phyloP scores from a whole-genome alignment of 345 rosid species.

The Sisymbrium altissimum region DNA sequence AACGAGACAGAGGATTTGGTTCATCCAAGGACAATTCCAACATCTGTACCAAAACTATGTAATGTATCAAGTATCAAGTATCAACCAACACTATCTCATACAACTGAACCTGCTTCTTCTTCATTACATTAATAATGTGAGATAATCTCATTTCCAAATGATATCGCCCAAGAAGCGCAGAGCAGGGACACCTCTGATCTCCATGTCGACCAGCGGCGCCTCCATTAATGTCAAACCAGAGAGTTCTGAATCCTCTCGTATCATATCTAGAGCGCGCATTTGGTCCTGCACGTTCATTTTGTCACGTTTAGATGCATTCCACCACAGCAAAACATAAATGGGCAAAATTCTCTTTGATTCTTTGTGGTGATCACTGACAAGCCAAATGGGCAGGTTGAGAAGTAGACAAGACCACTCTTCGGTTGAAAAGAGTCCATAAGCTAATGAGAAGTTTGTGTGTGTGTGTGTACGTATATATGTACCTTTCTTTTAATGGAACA shows the following conservation, averaged over 20 bases:
- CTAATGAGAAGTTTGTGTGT: background rate
- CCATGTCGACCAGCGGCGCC: slow-evolving; percentile 90
- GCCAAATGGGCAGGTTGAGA: background rate
- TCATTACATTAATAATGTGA: background rate
- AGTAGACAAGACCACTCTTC: background rate
- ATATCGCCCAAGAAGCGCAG: slow-evolving; percentile 86
- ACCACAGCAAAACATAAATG: background rate
- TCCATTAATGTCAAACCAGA: slow-evolving; percentile 62
- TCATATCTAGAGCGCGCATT: slow-evolving; percentile 86
- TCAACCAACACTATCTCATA: slow-evolving; percentile 12
- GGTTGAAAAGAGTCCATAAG: background rate
- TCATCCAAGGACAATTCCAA: background rate
- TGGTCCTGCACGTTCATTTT: slow-evolving; percentile 64
- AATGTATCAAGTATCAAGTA: background rate
- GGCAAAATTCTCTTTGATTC: background rate
- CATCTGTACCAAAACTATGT: slow-evolving; percentile 19
- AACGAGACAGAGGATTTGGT: background rate
- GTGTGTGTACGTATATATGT: background rate
- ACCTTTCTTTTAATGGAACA: slow-evolving; percentile 98
- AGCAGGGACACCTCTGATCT: slow-evolving; percentile 97
- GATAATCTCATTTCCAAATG: slow-evolving; percentile 67
- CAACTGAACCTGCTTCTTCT: slow-evolving; percentile 15
- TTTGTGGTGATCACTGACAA: background rate
- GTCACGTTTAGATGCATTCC: background rate
- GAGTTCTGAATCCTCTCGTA: slow-evolving; percentile 70